Evolutionary conservation across 352 stramenopile genomes (phyloP), one percentile per base, ranked within the genome.

Genomic region (Phytophthora kernoviae): DNA sequence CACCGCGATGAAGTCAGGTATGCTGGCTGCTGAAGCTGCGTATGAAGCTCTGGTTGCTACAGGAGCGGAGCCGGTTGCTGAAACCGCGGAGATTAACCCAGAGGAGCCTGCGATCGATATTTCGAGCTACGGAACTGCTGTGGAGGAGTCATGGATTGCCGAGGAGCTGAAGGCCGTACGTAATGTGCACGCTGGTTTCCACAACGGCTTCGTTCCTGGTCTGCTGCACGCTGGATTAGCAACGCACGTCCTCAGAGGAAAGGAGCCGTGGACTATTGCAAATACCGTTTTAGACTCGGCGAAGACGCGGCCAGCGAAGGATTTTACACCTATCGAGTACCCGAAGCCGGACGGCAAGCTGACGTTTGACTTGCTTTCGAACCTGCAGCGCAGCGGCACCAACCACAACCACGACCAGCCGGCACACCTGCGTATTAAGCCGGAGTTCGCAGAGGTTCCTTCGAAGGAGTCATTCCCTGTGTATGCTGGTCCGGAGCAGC

Each of bases 341-440:
- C 96, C 97, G 21, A 95, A 98, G 66, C 92, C 97, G 20, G 97
- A 99, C 70, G 96, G 96, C 42, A 89, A 98, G 53, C 70, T 99
- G 51, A 98, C 93, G 20, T 99, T 99, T 65, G 96, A 99, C 73
- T 77, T 99, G 61, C 81, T 99, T n/a, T 98, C 92, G 24, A 99
- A 99, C 70, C 77, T 99, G 58, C 90, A 98, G 79, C 91, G 97
- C 41, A 98, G 87, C 65, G 96, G 96, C 66, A 99, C 97, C 39
- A 98, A 98, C 81, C 97, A 99, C 82, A 97, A 98, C 62, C 94
- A 98, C 65, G 97, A 99, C 79, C 97, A 99, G 80, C 97, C 97
- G 9, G 83, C 91, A 48, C 97, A 99, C 79, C 77, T 99, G 57
- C 84, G 91, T 39, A 97, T 99, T 62, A 99, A 99, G 73, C 75